Conservation (phyloP, 371 early-diverging fungal species). For the Mucor lusitanicus region DNA sequence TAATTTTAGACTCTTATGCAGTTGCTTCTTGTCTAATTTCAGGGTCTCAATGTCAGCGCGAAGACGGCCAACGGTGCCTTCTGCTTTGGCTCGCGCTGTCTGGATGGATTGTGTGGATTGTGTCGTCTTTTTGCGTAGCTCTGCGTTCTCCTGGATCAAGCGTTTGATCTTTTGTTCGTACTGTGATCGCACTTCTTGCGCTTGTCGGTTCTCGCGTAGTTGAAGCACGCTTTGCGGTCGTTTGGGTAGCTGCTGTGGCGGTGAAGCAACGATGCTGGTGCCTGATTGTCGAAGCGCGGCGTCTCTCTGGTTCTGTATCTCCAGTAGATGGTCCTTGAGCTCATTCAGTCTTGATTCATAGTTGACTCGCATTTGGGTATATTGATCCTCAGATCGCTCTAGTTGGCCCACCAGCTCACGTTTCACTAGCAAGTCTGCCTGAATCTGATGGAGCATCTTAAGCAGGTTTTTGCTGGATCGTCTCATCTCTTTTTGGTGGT, state of each 20-base stretch:
- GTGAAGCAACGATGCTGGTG: not conserved
- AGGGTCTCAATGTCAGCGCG: conserved; percentile 53
- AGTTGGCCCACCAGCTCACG: conserved; percentile 57
- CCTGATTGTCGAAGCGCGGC: conserved; percentile 12
- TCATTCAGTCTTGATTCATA: conserved; percentile 68
- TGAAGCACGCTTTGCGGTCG: conserved; percentile 14
- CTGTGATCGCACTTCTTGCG: conserved; percentile 31
- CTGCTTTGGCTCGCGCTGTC: conserved; percentile 49
- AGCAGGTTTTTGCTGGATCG: conserved; percentile 34
- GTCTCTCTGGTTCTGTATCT: conserved; percentile 66
- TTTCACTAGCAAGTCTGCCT: conserved; percentile 65
- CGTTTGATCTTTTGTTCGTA: conserved; percentile 71
- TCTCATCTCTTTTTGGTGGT: conserved; percentile 12
- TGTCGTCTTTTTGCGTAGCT: conserved; percentile 55
- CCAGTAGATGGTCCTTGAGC: conserved; percentile 57
- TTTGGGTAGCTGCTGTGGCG: not conserved
- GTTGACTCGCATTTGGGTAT: conserved; percentile 52
- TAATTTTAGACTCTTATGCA: conserved; percentile 65
- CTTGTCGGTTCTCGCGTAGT: conserved; percentile 33
- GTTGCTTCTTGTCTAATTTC: conserved; percentile 71
- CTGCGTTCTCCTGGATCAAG: conserved; percentile 66
- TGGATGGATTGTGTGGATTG: conserved; percentile 51
- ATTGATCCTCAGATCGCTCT: conserved; percentile 59
- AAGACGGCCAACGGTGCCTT: conserved; percentile 35
- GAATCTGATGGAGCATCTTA: conserved; percentile 65